Conservation (phyloP, 257 asterid genomes). For the Rubia yunnanensis region DNA sequence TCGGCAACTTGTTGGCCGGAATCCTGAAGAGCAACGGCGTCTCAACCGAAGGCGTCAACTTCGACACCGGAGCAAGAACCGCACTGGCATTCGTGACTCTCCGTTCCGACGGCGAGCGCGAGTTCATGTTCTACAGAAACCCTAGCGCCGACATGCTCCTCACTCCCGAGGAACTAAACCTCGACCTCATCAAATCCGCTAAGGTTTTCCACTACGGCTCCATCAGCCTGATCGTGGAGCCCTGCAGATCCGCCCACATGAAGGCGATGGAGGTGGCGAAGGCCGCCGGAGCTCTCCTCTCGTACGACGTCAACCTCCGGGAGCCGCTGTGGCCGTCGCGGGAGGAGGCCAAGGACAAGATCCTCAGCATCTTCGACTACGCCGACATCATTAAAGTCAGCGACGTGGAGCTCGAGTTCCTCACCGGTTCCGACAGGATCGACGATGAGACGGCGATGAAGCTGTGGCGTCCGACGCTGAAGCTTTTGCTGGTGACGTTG, state of each 20-base stretch:
- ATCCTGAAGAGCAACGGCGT: background rate
- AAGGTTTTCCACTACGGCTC: conserved; percentile 1
- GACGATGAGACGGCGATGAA: background rate
- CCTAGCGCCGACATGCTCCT: background rate
- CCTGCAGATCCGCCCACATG: background rate
- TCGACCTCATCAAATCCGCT: background rate
- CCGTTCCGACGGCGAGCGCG: background rate
- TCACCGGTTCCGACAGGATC: background rate
- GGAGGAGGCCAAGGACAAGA: background rate
- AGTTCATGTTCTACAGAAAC: background rate
- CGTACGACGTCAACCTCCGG: background rate
- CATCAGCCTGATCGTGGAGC: background rate
- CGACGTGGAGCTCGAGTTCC: background rate
- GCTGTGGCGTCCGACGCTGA: background rate
- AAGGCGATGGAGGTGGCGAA: background rate
- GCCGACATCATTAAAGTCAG: background rate
- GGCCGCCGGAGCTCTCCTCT: background rate
- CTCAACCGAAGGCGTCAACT: background rate
- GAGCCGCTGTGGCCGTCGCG: background rate
- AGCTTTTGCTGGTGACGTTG: background rate
- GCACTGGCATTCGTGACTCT: background rate
- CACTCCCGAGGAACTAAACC: background rate
- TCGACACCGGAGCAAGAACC: background rate
- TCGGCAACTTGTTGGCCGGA: conserved; percentile 1
- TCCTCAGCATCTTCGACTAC: background rate